Percentiles rank a stretch among this genome's conserved stretches.
These are phyloP conservation scores for Aspergillus asperescens DNA, from an alignment of 495 filamentous ascomycete species.

Conservation along the genomic window DNA sequence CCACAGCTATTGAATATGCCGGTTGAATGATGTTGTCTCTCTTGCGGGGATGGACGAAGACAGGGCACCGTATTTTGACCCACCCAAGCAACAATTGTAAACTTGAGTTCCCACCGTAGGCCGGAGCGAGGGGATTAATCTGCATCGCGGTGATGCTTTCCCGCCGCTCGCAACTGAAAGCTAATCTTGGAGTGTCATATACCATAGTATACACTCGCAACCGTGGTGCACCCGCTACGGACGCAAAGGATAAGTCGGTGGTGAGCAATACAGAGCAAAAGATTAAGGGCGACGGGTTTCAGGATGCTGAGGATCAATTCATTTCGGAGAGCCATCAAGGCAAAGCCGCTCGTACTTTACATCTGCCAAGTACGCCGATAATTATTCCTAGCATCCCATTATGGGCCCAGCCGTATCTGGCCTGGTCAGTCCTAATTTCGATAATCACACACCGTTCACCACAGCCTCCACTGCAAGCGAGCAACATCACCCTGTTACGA, in stretches of 20 bases:
- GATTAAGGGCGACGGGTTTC: slow-evolving; percentile 17
- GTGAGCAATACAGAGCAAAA: slow-evolving; percentile 26
- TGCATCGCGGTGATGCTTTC: too few relatives aligned
- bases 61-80: too few relatives aligned
- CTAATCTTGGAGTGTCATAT: too few relatives aligned
- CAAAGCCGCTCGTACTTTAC: slow-evolving; percentile 31
- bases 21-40: too few relatives aligned
- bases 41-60: too few relatives aligned
- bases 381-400: slow-evolving; percentile 32
- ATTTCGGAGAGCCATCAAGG: slow-evolving; percentile 27
- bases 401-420: slow-evolving; percentile 29
- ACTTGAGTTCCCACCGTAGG: too few relatives aligned
- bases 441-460: slow-evolving; percentile 29
- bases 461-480: slow-evolving; percentile 18
- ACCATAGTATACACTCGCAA: slow-evolving; percentile 38
- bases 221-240: slow-evolving; percentile 35
- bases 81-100: too few relatives aligned
- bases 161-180: too few relatives aligned
- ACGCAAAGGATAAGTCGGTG: slow-evolving; percentile 31
- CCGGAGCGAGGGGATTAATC: too few relatives aligned
- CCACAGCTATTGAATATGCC: too few relatives aligned
- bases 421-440: slow-evolving; percentile 33
- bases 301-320: slow-evolving; percentile 29
- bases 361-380: slow-evolving; percentile 29
- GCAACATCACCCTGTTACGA: slow-evolving; percentile 21